phyloP scores from a whole-genome alignment of 1,284 basidiomycete genomes.

The Coniferiporia weirii region DNA sequence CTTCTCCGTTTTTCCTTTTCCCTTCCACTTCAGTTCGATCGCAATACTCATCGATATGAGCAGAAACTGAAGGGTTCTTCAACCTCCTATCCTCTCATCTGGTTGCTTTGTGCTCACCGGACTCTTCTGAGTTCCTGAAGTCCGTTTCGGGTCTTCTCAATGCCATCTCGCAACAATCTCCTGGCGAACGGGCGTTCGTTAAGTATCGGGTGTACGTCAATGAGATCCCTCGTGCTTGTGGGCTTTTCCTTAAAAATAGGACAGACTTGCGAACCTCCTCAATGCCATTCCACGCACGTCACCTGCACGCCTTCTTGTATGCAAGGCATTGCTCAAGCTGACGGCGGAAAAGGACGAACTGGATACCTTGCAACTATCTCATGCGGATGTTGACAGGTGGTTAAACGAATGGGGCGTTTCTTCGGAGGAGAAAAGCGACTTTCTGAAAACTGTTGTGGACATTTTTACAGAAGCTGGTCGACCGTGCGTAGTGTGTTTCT shows the following conservation, averaged over 20 bases:
- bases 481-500: slow-evolving; percentile 39
- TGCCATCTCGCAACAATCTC: slow-evolving; percentile 43
- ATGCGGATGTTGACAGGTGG: slow-evolving; percentile 65
- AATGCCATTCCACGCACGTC: slow-evolving; percentile 74
- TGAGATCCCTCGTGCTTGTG: slow-evolving; percentile 1
- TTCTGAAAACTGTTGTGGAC: slow-evolving; percentile 65
- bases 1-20: not conserved
- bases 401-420: slow-evolving; percentile 74
- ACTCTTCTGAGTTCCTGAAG: slow-evolving; percentile 49
- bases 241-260: slow-evolving; percentile 5
- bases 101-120: slow-evolving; percentile 48
- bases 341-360: slow-evolving; percentile 68
- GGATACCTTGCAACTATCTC: slow-evolving; percentile 59
- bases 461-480: slow-evolving; percentile 55
- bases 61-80: slow-evolving; percentile 85
- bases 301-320: slow-evolving; percentile 59
- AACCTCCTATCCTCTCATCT: slow-evolving; percentile 73
- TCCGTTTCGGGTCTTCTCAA: slow-evolving; percentile 47
- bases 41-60: not conserved
- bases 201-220: slow-evolving; percentile 66
- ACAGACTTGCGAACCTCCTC: slow-evolving; percentile 83
- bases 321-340: slow-evolving; percentile 61
- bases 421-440: slow-evolving; percentile 59
- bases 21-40: too few species aligned
- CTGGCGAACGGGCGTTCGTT: slow-evolving; percentile 45